A percentile compares a stretch with the other conserved stretches of the same genome.
These are phyloP conservation scores for Colletotrichum cereale DNA, from an alignment of 2,329 filamentous ascomycete species.

Conservation along the genomic window DNA sequence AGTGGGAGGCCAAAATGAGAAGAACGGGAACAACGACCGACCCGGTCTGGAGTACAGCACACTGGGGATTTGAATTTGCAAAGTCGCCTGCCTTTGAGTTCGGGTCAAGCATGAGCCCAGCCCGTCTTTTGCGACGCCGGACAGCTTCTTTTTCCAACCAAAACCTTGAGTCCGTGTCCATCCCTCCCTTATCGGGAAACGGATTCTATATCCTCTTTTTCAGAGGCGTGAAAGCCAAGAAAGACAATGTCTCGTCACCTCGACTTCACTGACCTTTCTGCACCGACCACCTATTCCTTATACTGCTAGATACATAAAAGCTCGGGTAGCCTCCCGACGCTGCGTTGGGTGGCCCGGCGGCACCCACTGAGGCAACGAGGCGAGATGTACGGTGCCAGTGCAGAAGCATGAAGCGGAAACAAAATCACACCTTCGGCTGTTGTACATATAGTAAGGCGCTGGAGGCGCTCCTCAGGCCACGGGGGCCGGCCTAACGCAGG, in stretches of 20 bases:
- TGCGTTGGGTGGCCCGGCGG: background rate
- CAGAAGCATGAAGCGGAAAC: background rate
- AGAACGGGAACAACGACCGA: background rate
- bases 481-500: constrained; percentile 2
- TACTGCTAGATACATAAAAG: background rate
- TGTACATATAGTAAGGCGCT: constrained; percentile 5
- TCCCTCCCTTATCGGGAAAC: constrained; percentile 24
- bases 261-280: constrained; percentile 16
- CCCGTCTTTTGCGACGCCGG: background rate
- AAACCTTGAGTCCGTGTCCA: background rate
- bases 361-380: background rate
- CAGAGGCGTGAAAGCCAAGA: constrained; percentile 3
- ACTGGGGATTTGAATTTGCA: constrained; percentile 16
- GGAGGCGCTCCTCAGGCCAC: constrained; percentile 16
- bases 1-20: background rate
- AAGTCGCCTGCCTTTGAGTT: constrained; percentile 39
- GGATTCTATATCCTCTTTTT: background rate
- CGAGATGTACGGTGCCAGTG: background rate
- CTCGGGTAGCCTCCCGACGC: constrained; percentile 18
- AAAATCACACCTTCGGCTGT: constrained; percentile 29
- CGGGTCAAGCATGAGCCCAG: constrained; percentile 24
- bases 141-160: constrained; percentile 7
- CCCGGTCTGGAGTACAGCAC: background rate
- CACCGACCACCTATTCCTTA: background rate
- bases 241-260: constrained; percentile 31